Evolutionary conservation across 2,329 filamentous ascomycete species (phyloP).

Genomic region (Zasmidium citrigriseum): DNA sequence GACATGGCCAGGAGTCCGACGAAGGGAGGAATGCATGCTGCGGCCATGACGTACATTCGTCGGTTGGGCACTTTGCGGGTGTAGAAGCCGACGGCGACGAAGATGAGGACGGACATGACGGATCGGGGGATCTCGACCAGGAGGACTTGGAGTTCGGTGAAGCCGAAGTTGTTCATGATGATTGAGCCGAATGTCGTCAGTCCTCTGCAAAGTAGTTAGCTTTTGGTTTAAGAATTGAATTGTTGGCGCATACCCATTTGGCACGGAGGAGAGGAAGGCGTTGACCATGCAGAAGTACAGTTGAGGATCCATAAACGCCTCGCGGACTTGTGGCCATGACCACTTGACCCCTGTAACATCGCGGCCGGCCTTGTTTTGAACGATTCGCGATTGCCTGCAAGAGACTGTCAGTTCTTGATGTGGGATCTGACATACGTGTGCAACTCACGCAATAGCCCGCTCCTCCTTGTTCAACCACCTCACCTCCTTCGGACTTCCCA

Average conservation of each 20-base stretch:
- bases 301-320: constrained; percentile 31
- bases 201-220: constrained; percentile 12
- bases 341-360: constrained; percentile 33
- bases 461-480: constrained; percentile 30
- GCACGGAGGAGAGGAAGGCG: constrained; percentile 30
- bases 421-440: background rate
- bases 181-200: constrained; percentile 30
- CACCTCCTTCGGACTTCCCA: constrained; percentile 33
- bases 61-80: constrained; percentile 32
- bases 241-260: constrained; percentile 22
- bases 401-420: background rate
- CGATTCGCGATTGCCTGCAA: constrained; percentile 28
- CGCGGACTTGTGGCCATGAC: constrained; percentile 30
- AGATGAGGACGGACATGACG: constrained; percentile 35
- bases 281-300: constrained; percentile 32
- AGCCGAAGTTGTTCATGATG: constrained; percentile 30
- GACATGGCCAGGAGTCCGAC: constrained; percentile 38
- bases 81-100: constrained; percentile 35
- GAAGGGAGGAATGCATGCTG: constrained; percentile 35
- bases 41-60: constrained; percentile 38
- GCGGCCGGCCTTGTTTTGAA: constrained; percentile 33
- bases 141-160: constrained; percentile 36
- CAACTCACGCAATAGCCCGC: constrained; percentile 27
- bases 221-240: too few species aligned
- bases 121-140: constrained; percentile 34